A percentile compares a stretch with the other conserved stretches of the same genome.
phyloP scores from a whole-genome alignment of 148 eudicot genomes.

The Nyssa sinensis region DNA sequence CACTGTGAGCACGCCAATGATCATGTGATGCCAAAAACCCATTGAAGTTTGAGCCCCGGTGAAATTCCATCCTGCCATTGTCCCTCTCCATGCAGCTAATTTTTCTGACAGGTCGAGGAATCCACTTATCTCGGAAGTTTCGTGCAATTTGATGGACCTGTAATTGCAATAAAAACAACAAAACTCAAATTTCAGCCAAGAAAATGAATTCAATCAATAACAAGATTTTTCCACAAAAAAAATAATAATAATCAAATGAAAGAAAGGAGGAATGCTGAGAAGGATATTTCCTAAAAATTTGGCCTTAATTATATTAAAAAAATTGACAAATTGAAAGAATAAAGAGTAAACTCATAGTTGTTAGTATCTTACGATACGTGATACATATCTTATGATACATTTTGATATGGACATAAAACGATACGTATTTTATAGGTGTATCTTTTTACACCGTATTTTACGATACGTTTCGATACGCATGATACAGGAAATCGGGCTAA shows the following conservation, averaged over 20 bases:
- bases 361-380: too few species aligned
- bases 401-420: too few species aligned
- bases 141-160: slow-evolving; percentile 97
- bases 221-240: too few species aligned
- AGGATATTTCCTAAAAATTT: background rate
- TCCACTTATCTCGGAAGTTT: slow-evolving; percentile 80
- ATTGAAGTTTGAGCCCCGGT: slow-evolving; percentile 30
- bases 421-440: too few species aligned
- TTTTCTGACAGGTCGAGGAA: slow-evolving; percentile 56
- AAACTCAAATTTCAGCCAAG: slow-evolving; percentile 3
- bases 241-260: too few species aligned
- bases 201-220: background rate
- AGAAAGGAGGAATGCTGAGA: background rate
- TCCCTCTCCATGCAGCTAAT: slow-evolving; percentile 41
- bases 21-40: slow-evolving; percentile 32
- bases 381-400: too few species aligned
- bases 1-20: slow-evolving; percentile 37
- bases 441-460: too few species aligned
- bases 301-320: too few species aligned
- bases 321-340: too few species aligned
- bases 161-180: slow-evolving; percentile 12
- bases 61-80: slow-evolving; percentile 43
- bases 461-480: too few species aligned
- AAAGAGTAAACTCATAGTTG: too few species aligned
- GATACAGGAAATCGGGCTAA: too few species aligned